Evolutionary conservation across 441 rosid genomes (phyloP).

Genomic region (Mallotus japonicus): DNA sequence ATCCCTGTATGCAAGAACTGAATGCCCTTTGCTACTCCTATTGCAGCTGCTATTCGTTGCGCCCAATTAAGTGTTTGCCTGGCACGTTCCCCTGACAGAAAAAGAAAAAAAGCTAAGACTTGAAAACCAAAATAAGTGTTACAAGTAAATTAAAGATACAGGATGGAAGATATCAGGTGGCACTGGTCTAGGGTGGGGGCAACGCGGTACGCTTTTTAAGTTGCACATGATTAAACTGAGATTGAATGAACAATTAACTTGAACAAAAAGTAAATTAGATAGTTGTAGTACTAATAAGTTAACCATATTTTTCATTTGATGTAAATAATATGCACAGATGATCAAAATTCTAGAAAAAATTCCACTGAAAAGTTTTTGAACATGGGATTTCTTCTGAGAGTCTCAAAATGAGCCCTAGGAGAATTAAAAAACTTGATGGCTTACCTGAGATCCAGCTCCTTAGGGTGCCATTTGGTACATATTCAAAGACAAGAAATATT

Average conservation of each 20-base stretch:
- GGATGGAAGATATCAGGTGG: neutral
- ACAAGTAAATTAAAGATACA: neutral
- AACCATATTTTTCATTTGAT: too few species aligned
- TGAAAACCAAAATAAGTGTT: neutral
- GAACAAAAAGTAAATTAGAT: neutral
- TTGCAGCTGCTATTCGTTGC: conserved; percentile 73
- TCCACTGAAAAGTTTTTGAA: neutral
- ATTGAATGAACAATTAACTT: neutral
- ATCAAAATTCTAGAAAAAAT: neutral
- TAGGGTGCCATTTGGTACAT: conserved; percentile 80
- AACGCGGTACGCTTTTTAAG: neutral
- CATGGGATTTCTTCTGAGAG: neutral
- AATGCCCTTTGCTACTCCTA: conserved; percentile 85
- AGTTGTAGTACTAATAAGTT: neutral
- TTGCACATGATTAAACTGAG: neutral
- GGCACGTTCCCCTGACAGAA: conserved; percentile 40
- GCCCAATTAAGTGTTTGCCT: conserved; percentile 61
- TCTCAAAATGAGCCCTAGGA: neutral
- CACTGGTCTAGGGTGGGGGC: neutral
- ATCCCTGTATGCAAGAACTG: conserved; percentile 93
- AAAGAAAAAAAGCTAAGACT: conserved; percentile 4
- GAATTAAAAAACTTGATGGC: neutral
- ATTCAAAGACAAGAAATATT: conserved; percentile 82
- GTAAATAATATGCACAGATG: too few species aligned
- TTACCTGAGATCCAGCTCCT: conserved; percentile 91